Evolutionary conservation across 257 asterid genomes (phyloP), one percentile per base, ranked within the genome.

Genomic region (Plantago elongata): DNA sequence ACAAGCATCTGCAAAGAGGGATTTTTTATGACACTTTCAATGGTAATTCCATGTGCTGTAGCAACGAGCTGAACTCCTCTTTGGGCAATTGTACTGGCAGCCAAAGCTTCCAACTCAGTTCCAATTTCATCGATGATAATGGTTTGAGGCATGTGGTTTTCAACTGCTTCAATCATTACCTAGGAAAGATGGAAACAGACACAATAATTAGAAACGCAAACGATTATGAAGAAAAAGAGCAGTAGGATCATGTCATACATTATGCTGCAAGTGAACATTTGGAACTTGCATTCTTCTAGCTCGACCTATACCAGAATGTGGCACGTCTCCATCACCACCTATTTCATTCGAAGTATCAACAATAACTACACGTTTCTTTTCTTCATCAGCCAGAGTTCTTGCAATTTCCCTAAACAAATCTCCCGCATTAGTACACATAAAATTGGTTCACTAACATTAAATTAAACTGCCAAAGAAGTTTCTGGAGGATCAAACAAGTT

Each of bases 101-200:
- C 99, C 80, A 92, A 65, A 4, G 99, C 97, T 74, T 92, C 99
- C 12, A 86, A 95, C 77, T 92, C 99, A 0, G 99, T 89, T 63
- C 99, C 99, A 45, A 92, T 92, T 79, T 89, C 99, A 75, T 92
- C 97, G 29, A 92, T 92, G 76, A 92, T 86, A 63, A 92, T 92
- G 71, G 91, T 79, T 71, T 92, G 79, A 0, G 99, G 99, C 99
- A 89, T 89, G 89, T 92, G 99, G 58, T 92, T 92, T 74, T 92
- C 99, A 52, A 92, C 99, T 66, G 97, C 99, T 77, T 92, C 99
- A 14, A 92, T 92, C 99, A 92, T 92, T 55, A 92, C 97, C 99
- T 92, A 75, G 68, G 70, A 10, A 30, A 15, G 61, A 48, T 8
- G 60, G 56, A 63, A 64, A 50, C 42, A 58, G 3, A 50, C 30